phyloP scores from a whole-genome alignment of 441 rosid genomes.

The Pelargonium fulgidum region DNA sequence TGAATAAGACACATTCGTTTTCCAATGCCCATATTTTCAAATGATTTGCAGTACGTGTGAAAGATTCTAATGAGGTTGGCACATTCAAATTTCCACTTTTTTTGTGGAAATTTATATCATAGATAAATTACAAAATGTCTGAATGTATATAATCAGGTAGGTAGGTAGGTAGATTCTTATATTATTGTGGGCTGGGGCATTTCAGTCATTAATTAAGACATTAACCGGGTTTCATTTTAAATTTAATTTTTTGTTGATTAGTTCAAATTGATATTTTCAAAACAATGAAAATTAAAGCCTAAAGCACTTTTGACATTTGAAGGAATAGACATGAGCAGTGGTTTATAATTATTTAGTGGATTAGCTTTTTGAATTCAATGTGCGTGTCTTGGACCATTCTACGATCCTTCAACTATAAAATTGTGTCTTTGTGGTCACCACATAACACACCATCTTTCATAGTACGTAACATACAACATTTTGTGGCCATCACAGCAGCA shows the following conservation, averaged over 20 bases:
- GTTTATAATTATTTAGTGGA: not conserved
- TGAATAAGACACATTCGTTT: too few relatives aligned
- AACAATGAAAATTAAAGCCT: not conserved
- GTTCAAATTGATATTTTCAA: conserved; percentile 3
- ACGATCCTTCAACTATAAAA: not conserved
- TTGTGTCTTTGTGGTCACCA: not conserved
- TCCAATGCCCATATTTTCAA: too few relatives aligned
- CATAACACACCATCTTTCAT: not conserved
- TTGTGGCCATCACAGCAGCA: not conserved
- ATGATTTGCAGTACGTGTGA: not conserved
- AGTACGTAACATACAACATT: not conserved
- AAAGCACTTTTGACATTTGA: not conserved
- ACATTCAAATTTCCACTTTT: not conserved
- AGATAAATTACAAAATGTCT: too few relatives aligned
- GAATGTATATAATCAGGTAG: too few relatives aligned
- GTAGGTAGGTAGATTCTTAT: too few relatives aligned
- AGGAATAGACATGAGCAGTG: not conserved
- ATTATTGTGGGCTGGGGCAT: too few relatives aligned
- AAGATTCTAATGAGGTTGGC: not conserved
- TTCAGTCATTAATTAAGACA: not conserved
- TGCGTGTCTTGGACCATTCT: not conserved
- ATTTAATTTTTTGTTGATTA: not conserved
- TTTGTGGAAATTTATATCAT: not conserved
- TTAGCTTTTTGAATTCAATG: conserved; percentile 3
- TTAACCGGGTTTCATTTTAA: not conserved